These are phyloP conservation scores for Myxozyma udenii DNA, from an alignment of 805 yeast genomes.

Conservation along the genomic window DNA sequence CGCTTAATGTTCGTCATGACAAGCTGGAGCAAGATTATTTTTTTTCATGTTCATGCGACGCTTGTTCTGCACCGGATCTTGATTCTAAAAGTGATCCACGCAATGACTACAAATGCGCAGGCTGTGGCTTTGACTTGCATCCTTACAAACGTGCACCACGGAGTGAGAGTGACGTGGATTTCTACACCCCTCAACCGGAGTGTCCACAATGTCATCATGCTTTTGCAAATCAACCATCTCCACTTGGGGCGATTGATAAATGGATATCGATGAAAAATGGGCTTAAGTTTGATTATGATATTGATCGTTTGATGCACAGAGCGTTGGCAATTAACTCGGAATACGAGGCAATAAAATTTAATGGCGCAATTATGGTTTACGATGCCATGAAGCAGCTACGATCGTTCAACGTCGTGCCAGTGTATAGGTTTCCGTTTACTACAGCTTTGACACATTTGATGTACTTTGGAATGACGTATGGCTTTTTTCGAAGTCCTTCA, in stretches of 20 bases:
- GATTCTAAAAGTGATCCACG: not conserved
- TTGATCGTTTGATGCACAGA: too few relatives aligned
- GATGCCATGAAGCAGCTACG: not conserved
- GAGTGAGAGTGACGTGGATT: not conserved
- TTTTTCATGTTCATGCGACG: slow-evolving; percentile 16
- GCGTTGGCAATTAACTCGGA: too few relatives aligned
- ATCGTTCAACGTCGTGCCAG: slow-evolving; percentile 29
- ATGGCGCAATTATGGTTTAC: not conserved
- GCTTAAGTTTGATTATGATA: too few relatives aligned
- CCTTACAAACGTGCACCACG: slow-evolving; percentile 3
- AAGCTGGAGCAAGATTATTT: slow-evolving; percentile 11
- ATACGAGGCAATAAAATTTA: not conserved
- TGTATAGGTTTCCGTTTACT: slow-evolving; percentile 13
- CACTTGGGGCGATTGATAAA: slow-evolving; percentile 3
- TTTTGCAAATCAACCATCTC: slow-evolving; percentile 4
- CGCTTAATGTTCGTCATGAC: slow-evolving; percentile 4
- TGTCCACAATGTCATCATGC: slow-evolving; percentile 9
- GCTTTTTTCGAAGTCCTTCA: too few relatives aligned
- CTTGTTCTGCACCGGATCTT: not conserved
- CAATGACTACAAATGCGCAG: slow-evolving; percentile 12
- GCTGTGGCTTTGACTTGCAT: slow-evolving; percentile 5
- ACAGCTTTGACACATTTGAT: slow-evolving; percentile 34
- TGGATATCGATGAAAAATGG: too few relatives aligned
- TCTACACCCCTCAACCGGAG: slow-evolving; percentile 1
- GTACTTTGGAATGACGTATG: too few relatives aligned